phyloP scores from a whole-genome alignment of 768 basidiomycete genomes.

The Suillus americanus region DNA sequence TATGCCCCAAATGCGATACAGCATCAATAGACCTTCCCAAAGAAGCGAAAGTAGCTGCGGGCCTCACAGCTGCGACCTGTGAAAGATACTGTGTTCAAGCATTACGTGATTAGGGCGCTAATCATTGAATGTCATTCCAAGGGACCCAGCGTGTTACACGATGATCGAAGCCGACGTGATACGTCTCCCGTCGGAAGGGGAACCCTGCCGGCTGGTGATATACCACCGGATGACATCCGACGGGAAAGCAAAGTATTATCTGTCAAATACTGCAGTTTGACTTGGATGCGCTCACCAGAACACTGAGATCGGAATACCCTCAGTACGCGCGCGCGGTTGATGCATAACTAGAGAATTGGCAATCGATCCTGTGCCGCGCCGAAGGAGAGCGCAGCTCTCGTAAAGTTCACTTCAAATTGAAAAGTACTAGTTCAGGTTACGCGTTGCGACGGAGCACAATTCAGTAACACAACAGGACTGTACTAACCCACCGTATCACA shows the following conservation, averaged over 20 bases:
- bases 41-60: background rate
- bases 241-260: background rate
- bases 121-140: background rate
- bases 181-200: background rate
- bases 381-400: background rate
- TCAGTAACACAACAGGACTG: background rate
- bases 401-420: background rate
- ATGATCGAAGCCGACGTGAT: background rate
- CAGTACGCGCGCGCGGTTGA: background rate
- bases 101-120: too few relatives aligned
- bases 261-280: background rate
- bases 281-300: background rate
- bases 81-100: background rate
- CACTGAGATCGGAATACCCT: background rate
- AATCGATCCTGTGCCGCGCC: background rate
- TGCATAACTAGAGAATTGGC: background rate
- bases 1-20: background rate
- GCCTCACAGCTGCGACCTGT: background rate
- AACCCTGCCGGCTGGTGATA: background rate
- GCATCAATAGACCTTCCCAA: background rate
- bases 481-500: background rate
- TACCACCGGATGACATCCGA: background rate
- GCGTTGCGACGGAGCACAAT: background rate
- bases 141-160: too few relatives aligned
- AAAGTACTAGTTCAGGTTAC: background rate